These are phyloP conservation scores for Thielaviopsis euricoi DNA, from an alignment of 2,329 filamentous ascomycete genomes.

Conservation along the genomic window DNA sequence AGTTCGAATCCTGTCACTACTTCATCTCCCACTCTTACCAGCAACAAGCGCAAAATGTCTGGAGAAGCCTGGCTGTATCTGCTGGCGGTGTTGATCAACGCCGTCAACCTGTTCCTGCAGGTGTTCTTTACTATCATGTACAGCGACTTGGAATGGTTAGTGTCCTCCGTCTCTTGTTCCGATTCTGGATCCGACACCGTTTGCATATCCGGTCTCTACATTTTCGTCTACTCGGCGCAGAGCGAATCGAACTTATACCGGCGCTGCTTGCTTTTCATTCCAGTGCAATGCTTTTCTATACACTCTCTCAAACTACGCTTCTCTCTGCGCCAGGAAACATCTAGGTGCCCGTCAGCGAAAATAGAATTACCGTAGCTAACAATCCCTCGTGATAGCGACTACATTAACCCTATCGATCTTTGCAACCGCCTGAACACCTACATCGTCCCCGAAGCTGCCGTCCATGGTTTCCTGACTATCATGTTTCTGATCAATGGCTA, in stretches of 20 bases:
- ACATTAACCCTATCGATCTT: conserved; percentile 99
- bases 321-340: neutral
- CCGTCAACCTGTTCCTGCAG: conserved; percentile 98
- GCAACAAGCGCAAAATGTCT: conserved; percentile 46
- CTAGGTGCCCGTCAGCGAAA: neutral
- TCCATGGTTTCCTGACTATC: conserved; percentile 90
- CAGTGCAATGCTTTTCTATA: neutral
- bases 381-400: conserved; percentile 48
- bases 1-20: neutral
- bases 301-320: neutral
- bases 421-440: conserved; percentile 99
- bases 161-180: conserved; percentile 14
- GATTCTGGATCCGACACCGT: neutral
- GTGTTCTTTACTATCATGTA: conserved; percentile 99
- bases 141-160: conserved; percentile 96
- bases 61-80: conserved; percentile 98
- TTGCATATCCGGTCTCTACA: neutral
- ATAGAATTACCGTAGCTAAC: conserved; percentile 16
- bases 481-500: conserved; percentile 98
- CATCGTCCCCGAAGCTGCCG: conserved; percentile 94
- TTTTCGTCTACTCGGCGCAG: neutral
- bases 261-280: neutral
- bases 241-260: neutral
- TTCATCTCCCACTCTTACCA: neutral
- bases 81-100: conserved; percentile 95